Base-by-base conservation (phyloP, 2,329 filamentous ascomycete species). In the Hypocreales sp. region DNA sequence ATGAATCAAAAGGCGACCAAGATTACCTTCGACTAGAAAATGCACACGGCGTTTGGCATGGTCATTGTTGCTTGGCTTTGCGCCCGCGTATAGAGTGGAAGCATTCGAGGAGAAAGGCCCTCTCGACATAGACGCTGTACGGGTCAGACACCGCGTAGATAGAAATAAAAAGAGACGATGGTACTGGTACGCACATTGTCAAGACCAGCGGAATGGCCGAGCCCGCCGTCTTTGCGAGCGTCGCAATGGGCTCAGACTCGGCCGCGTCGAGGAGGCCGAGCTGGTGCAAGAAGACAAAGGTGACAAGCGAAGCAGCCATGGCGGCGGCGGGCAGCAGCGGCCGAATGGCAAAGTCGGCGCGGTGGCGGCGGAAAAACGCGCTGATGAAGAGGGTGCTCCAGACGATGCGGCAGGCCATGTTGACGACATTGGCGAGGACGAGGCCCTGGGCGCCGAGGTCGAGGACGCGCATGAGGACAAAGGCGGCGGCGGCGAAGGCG, bases 1-100 rank as follows among this genome's bases (percentile, higher is more conserved):
- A 76, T 76, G 51, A 81, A 69, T 50, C 79, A 87, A 56, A 77
- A 80, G 53, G 76, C 81, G 16, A 90, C 79, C 31, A 94, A 93
- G 64, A 92, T 94, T 48, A 86, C 73, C 25, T 94, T 94, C 59
- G 83, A 92, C 45, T 68, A 51, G 22, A 25, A 6, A 30, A 12
- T 22, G 18, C 13, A 24, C 11, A 18, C 22, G 21, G 17, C 15
- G 4, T 29, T 26, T 19, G 25, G 22, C 12, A 12, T 26, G 26
- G 32, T 46, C 36, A 43, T 33, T 39, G 35, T 36, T 44, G 47
- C 38, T 50, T 35, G 37, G 47, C 34, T 35, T 35, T 44, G 22
- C 39, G 42, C 27, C 41, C 44, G 30, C 46, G 47, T 24, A 69
- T 41, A 29, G 58, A 57, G 31, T 50, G 51, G 35, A 65, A 60